phyloP scores from a whole-genome alignment of 768 basidiomycete species.

The Lactarius hatsudake region DNA sequence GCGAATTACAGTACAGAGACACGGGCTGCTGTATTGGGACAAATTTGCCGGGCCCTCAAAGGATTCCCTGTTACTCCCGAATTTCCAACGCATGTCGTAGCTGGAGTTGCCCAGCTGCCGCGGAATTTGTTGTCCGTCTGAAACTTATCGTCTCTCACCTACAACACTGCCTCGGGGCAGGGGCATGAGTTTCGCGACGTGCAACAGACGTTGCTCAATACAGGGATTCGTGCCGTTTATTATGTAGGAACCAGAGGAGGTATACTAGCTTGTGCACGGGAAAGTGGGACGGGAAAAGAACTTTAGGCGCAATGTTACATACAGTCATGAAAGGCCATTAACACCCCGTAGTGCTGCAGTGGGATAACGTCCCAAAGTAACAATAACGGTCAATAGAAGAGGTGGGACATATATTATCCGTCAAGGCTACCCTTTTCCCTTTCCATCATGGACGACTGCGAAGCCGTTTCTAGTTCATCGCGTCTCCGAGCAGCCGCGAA shows the following conservation, averaged over 20 bases:
- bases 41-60: neutral
- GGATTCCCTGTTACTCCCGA: neutral
- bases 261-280: neutral
- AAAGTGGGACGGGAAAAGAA: neutral
- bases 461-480: neutral
- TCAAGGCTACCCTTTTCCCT: neutral
- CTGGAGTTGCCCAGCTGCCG: neutral
- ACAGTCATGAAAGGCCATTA: neutral
- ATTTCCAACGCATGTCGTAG: neutral
- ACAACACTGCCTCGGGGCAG: neutral
- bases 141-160: neutral
- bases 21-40: neutral
- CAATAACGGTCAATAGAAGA: neutral
- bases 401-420: too few species aligned
- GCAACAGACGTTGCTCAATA: neutral
- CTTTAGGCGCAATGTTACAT: neutral
- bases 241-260: neutral
- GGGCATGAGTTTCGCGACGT: neutral
- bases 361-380: neutral
- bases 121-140: neutral
- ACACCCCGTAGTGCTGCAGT: neutral
- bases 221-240: neutral
- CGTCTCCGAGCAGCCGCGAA: slow-evolving; percentile 12
- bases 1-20: neutral
- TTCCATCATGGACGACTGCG: neutral